Base-by-base conservation (phyloP, 305 asterid species). In the Vinca major region DNA sequence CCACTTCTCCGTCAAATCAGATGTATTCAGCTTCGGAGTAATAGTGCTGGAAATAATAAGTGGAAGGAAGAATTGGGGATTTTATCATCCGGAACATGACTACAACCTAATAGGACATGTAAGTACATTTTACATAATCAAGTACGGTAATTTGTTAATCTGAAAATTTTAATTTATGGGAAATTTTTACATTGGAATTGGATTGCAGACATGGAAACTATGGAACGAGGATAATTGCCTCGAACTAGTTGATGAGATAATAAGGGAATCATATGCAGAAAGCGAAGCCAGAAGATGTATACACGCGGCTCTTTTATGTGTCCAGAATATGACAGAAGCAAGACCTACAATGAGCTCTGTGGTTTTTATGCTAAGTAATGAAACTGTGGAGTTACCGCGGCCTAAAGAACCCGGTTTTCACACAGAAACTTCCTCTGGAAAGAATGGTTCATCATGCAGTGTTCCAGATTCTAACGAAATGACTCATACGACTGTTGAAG, bases 141-240 rank as follows among this genome's bases (percentile, higher is more conserved):
- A 33, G 44, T n/a, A 4, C 12, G 13, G 19, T 67, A 26, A 26
- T 26, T 26, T 26, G 33, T 26, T 26, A 97, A 90, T 61, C 88
- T 90, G n/a, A 63, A 92, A 96, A 65, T 92, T 88, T 37, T 96
- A 96, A 36, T 96, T 90, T 69, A 71, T 92, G 13, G 87, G 90
- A 4, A 2, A 97, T 91, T 11, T 26, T 26, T 26, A 26, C 33
- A 26, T 5, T 58, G 11, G 37, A 39, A 4, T 3, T 26, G 33
- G 33, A 26, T 52, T 58, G 20, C 8, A 81, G 85, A 81, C 68
- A 11, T 81, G 85, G 85, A 73, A 81, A 9, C 63, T 66, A 4
- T 81, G 83, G 85, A 70, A n/a, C 49, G 75, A 75, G 60, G 81
- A 67, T 1, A 73, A 37, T 9, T 45, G 75, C 5, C 33, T 78